These are phyloP conservation scores for Phytophthora boehmeriae DNA, from an alignment of 352 stramenopile genomes.

Conservation along the genomic window DNA sequence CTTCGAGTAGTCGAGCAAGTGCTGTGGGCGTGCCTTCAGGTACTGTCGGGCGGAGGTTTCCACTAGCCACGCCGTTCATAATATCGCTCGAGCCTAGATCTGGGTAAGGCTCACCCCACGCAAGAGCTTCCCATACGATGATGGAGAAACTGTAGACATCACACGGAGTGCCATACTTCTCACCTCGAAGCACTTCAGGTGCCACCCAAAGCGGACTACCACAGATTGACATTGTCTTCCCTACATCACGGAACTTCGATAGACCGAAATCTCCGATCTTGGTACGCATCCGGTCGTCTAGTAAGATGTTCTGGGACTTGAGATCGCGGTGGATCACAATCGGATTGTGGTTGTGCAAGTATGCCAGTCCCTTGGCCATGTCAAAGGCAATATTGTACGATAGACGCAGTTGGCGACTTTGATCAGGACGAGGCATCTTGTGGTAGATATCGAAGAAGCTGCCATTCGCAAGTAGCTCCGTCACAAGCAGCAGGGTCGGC, in stretches of 20 bases:
- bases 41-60: conserved; percentile 74
- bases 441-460: conserved; percentile 91
- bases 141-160: conserved; percentile 92
- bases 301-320: conserved; percentile 82
- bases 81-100: conserved; percentile 84
- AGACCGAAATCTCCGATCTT: conserved; percentile 87
- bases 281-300: conserved; percentile 85
- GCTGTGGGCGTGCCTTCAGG: conserved; percentile 64
- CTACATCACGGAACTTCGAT: conserved; percentile 85
- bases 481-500: conserved; percentile 96
- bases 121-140: conserved; percentile 87
- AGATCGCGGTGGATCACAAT: conserved; percentile 96
- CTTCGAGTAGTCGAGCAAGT: conserved; percentile 65
- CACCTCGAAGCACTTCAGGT: conserved; percentile 75
- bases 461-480: conserved; percentile 89
- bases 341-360: conserved; percentile 97
- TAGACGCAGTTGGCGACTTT: conserved; percentile 61
- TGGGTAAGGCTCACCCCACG: conserved; percentile 81
- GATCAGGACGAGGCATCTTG: conserved; percentile 67
- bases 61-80: conserved; percentile 83
- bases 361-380: conserved; percentile 94
- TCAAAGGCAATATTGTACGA: conserved; percentile 86
- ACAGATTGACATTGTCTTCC: conserved; percentile 89
- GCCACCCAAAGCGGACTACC: conserved; percentile 83
- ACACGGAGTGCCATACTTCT: conserved; percentile 84